Base-by-base conservation (phyloP, 768 basidiomycete genomes). In the Boletus insuetus region DNA sequence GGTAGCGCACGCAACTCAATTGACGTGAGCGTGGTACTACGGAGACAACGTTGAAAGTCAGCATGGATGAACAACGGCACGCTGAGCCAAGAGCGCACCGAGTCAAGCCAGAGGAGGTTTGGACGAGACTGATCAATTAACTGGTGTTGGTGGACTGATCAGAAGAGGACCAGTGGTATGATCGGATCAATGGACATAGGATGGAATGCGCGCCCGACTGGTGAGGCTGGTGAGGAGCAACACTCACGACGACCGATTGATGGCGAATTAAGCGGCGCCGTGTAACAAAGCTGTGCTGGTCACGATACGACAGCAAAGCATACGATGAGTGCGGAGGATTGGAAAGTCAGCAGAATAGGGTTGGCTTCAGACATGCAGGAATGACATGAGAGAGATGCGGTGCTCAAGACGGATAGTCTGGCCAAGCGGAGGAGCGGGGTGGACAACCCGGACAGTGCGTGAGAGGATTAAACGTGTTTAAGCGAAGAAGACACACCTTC, bases 281-380 rank as follows among this genome's bases (percentile, higher is more conserved):
- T 31, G 38, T 17, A 29, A 22, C 46, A 19, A 5, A 49, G 35
- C 55, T 55, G 52, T 46, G 46, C 35, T 43, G 14, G 29, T 50
- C 31, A 41, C 19, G 34, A 26, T 22, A 16, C 49, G 17, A 37
- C 31, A 19, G 31, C 29, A 14, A 46, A 37, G 20, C 19, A 29
- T 10, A 48, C 22, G 31, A 43, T 39, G 44, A 35, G 42, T 12
- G 12, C 14, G 53, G 19, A 41, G 5, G 26, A 11, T 24, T 29
- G 46, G 47, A 44, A 12, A 43, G 44, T 39, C 49, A 24, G 31
- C 29, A 49, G 35, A n/a, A 42, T 10, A 26, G 9, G 16, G 42
- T 37, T 6, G 50, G 49, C 63, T 61, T 26, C 42, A 48, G 29
- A 61, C 67, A 65, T 60, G 67, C 60, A 59, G 49, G 34, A 54